Percentiles rank a stretch among this genome's conserved stretches.
phyloP scores from a whole-genome alignment of 2,329 filamentous ascomycete species.

The Ampelomyces quisqualis region DNA sequence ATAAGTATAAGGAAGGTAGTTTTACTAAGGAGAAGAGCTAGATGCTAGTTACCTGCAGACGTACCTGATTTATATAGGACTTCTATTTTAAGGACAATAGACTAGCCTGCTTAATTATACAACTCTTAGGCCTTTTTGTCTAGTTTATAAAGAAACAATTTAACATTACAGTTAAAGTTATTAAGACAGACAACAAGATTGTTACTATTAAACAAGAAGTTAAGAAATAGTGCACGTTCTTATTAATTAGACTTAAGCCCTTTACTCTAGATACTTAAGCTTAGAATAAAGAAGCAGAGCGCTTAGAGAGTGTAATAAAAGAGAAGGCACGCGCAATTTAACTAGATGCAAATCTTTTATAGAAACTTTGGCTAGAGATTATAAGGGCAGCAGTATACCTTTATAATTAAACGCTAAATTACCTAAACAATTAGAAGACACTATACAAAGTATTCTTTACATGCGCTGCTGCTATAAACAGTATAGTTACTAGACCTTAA shows the following conservation, averaged over 20 bases:
- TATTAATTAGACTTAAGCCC: conserved; percentile 3
- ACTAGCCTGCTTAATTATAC: conserved; percentile 2
- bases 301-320: conserved; percentile 9
- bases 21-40: conserved; percentile 4
- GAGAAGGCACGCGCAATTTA: conserved; percentile 4
- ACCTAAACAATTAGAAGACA: conserved; percentile 6
- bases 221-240: not conserved
- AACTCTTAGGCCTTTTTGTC: not conserved
- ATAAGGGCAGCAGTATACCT: conserved; percentile 8
- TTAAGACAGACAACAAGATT: conserved; percentile 6
- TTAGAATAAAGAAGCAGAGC: conserved; percentile 7
- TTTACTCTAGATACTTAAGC: conserved; percentile 8
- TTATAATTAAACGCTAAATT: conserved; percentile 8
- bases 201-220: conserved; percentile 2
- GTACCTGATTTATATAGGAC: not conserved
- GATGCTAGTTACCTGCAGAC: conserved; percentile 1
- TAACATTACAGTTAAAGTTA: conserved; percentile 6
- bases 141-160: conserved; percentile 2
- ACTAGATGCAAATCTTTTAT: conserved; percentile 7
- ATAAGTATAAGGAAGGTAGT: conserved; percentile 4
- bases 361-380: conserved; percentile 6
- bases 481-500: not conserved
- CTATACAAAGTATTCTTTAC: conserved; percentile 11
- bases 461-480: not conserved
- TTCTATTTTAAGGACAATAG: conserved; percentile 7